Evolutionary conservation across 1,284 basidiomycete species (phyloP), one percentile per base, ranked within the genome.

Genomic region (Lignosus rhinocerotis): DNA sequence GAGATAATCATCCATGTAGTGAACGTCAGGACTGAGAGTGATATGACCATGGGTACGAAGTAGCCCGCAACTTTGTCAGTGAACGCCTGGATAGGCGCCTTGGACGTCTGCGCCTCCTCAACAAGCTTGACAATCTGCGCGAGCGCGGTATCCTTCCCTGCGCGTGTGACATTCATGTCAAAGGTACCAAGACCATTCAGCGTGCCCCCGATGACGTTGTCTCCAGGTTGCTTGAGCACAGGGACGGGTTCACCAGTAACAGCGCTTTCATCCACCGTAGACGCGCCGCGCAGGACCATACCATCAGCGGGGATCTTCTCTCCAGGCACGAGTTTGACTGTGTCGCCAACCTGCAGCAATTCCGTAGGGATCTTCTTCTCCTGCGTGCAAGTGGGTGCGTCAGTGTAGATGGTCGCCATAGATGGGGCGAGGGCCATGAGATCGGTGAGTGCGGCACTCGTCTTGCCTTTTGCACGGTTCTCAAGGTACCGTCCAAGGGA

Each of bases 281-380:
- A 96, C 11, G 89, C 85, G 6, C 97, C 97, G 41, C 83, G 83
- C 21, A 95, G 69, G 48, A 99, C 93, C 2, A 87, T 89, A 3
- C 97, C 97, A 69, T 99, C 97, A 0, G 97, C 96, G 1, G 97
- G 93, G 10, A 99, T 85, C 77, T 95, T 96, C 72, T 99, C 96
- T 3, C 97, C 97, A 0, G 97, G 97, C 0, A 98, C 90, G 49
- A 99, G 82, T 69, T 98, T 96, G 73, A 98, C 88, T 8, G 83
- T 88, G 72, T 99, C 97, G 3, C 94, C 94, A 39, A 96, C 90
- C 75, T 98, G 93, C 0, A 99, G 87, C 32, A 99, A 86, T 72
- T 99, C 97, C 0, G 94, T 97, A 1, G 96, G 83, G 34, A 99
- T 92, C 72, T 86, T 90, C 75, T 94, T 94, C 75, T 96, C 94